Conservation (phyloP, 192 early-diverging fungal genomes). For the Umbelopsis sp. region DNA sequence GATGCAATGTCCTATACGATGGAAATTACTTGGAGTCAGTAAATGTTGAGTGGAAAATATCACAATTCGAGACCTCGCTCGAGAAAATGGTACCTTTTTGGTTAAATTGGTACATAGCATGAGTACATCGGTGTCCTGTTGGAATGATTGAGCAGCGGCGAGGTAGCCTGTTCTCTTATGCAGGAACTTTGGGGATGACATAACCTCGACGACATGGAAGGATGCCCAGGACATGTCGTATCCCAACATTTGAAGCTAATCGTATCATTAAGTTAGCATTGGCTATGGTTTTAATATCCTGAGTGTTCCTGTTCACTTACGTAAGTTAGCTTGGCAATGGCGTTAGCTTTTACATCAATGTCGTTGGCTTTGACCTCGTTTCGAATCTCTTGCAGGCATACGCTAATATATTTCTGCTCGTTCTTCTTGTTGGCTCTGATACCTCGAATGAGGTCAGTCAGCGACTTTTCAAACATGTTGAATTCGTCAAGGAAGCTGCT, state of each 20-base stretch:
- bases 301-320: slow-evolving; percentile 38
- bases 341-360: slow-evolving; percentile 81
- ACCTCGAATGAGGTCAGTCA: slow-evolving; percentile 94
- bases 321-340: slow-evolving; percentile 86
- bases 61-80: background rate
- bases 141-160: slow-evolving; percentile 88
- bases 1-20: slow-evolving; percentile 80
- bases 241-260: slow-evolving; percentile 93
- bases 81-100: slow-evolving; percentile 71
- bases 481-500: background rate
- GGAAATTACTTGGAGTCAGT: too few species aligned
- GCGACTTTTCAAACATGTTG: slow-evolving; percentile 74
- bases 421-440: slow-evolving; percentile 89
- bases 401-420: slow-evolving; percentile 85
- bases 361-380: slow-evolving; percentile 85
- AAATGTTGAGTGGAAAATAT: too few species aligned
- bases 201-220: slow-evolving; percentile 96
- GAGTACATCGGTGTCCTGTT: slow-evolving; percentile 91
- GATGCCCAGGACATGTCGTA: slow-evolving; percentile 97
- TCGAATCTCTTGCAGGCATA: slow-evolving; percentile 88
- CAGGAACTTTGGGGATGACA: slow-evolving; percentile 84
- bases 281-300: background rate
- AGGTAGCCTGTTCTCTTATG: slow-evolving; percentile 93
- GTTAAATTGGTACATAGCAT: slow-evolving; percentile 97
- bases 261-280: slow-evolving; percentile 14